Evolutionary conservation across 495 filamentous ascomycete genomes (phyloP).

Genomic region (Articulospora tetracladia): DNA sequence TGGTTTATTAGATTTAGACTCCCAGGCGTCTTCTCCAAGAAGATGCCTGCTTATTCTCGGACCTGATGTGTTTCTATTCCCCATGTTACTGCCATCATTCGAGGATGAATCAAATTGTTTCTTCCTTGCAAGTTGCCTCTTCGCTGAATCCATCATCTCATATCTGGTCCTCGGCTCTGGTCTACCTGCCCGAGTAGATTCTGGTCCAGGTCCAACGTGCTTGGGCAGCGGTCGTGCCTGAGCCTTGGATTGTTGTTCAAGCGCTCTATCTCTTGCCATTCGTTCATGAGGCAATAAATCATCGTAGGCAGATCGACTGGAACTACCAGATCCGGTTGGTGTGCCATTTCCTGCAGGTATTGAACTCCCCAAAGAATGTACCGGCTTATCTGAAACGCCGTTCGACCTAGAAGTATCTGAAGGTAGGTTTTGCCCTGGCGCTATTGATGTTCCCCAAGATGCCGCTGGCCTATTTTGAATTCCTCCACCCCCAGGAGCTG

Average conservation of each 20-base stretch:
- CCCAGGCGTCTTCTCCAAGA: not conserved
- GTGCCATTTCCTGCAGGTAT: not conserved
- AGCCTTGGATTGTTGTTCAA: not conserved
- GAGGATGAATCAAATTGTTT: not conserved
- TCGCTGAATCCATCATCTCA: constrained; percentile 1
- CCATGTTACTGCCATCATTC: constrained; percentile 6
- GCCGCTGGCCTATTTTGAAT: not conserved
- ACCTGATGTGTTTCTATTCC: constrained; percentile 3
- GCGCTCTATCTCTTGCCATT: constrained; percentile 17
- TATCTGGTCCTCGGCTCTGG: not conserved
- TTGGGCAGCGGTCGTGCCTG: not conserved
- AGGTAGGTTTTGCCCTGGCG: not conserved
- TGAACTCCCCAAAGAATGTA: constrained; percentile 2
- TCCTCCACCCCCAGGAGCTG: not conserved
- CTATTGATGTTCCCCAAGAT: not conserved
- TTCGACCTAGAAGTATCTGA: not conserved
- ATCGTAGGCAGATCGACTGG: not conserved
- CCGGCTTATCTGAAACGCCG: not conserved
- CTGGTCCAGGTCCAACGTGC: constrained; percentile 12
- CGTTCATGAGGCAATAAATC: constrained; percentile 22
- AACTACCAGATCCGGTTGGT: not conserved
- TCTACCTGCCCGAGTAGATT: constrained; percentile 21
- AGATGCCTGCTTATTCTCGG: constrained; percentile 3
- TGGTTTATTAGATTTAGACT: not conserved
- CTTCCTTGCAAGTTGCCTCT: not conserved